Conservation (phyloP, 2,329 filamentous ascomycete species). For the Pseudogymnoascus sp. region DNA sequence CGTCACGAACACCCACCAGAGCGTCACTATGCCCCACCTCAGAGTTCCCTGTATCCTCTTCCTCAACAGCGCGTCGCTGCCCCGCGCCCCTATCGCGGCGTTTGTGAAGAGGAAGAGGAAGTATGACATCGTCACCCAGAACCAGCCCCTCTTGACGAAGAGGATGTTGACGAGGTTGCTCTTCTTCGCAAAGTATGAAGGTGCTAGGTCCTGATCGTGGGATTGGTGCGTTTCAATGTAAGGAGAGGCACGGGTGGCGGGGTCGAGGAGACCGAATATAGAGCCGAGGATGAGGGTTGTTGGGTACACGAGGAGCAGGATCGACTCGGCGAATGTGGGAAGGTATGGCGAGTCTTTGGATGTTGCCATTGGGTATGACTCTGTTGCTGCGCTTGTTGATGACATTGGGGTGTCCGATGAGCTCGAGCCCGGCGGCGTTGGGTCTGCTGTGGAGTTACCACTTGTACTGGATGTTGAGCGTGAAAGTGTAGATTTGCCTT, state of each 20-base stretch:
- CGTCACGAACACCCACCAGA: slow-evolving; percentile 76
- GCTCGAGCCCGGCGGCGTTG: slow-evolving; percentile 13
- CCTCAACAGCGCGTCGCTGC: slow-evolving; percentile 31
- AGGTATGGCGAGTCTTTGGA: slow-evolving; percentile 45
- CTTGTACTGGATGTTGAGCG: neutral
- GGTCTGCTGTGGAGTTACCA: neutral
- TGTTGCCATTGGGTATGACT: slow-evolving; percentile 14
- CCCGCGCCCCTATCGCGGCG: slow-evolving; percentile 41
- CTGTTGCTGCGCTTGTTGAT: slow-evolving; percentile 3
- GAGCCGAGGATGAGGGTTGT: slow-evolving; percentile 70
- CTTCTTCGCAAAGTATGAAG: slow-evolving; percentile 89
- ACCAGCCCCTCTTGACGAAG: slow-evolving; percentile 94
- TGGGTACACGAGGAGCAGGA: slow-evolving; percentile 65
- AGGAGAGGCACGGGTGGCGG: slow-evolving; percentile 52
- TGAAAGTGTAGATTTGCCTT: slow-evolving; percentile 16
- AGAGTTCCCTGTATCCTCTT: slow-evolving; percentile 49
- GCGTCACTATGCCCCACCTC: slow-evolving; percentile 65
- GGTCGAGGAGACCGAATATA: slow-evolving; percentile 70
- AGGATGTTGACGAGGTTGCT: slow-evolving; percentile 83
- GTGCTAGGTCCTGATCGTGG: slow-evolving; percentile 51
- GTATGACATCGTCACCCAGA: slow-evolving; percentile 76
- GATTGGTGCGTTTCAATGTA: slow-evolving; percentile 57
- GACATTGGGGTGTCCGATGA: slow-evolving; percentile 9
- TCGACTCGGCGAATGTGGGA: slow-evolving; percentile 58
- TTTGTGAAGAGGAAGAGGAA: slow-evolving; percentile 61